A percentile compares a stretch with the other conserved stretches of the same genome.
These are phyloP conservation scores for Entomophthora muscae DNA, from an alignment of 371 early-diverging fungal genomes.

Conservation along the genomic window DNA sequence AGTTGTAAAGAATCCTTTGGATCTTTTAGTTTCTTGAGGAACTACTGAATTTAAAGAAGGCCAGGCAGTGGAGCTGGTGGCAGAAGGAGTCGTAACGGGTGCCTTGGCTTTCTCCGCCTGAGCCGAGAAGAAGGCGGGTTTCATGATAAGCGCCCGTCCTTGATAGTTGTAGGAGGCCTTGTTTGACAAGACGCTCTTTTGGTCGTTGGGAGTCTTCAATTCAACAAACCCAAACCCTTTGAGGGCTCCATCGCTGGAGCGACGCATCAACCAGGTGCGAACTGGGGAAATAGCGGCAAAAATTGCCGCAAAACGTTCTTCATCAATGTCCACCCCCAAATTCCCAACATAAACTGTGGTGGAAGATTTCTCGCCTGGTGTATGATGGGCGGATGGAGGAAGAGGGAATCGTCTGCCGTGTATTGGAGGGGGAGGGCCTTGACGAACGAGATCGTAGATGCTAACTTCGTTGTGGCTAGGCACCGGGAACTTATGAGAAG, in stretches of 20 bases:
- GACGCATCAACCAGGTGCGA: background rate
- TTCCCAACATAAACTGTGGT: background rate
- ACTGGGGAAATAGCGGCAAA: background rate
- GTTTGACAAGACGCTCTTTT: background rate
- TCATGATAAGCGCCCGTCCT: no score
- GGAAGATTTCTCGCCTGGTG: background rate
- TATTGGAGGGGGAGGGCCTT: background rate
- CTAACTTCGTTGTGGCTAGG: no score
- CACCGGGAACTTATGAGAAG: no score
- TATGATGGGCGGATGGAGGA: background rate
- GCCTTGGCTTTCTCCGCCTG: no score
- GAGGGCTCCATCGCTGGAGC: background rate
- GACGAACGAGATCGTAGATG: background rate
- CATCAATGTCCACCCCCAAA: background rate
- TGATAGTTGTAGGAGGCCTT: no score
- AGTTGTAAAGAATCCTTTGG: no score
- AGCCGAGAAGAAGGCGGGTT: no score
- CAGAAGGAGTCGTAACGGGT: no score
- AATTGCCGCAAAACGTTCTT: background rate
- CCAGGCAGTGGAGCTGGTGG: no score
- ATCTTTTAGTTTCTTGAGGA: no score
- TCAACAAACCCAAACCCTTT: conserved; percentile 3
- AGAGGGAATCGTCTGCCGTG: background rate
- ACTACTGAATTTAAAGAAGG: no score
- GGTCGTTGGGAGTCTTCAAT: background rate